Evolutionary conservation across 2,329 filamentous ascomycete species (phyloP).

Genomic region (Phyllachora maydis): DNA sequence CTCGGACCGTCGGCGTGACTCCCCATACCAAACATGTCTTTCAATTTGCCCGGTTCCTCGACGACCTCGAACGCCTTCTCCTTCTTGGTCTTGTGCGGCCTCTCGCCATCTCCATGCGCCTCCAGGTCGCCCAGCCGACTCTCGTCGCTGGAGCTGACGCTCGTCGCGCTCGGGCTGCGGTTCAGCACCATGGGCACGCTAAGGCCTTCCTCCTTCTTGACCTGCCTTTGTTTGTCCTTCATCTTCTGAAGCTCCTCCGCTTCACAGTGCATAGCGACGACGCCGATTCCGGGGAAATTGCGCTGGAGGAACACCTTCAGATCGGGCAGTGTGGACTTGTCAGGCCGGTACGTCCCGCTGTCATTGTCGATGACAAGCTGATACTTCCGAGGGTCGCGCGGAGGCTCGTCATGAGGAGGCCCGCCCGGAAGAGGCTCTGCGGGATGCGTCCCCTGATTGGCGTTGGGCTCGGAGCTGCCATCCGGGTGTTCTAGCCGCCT

Average conservation of each 20-base stretch:
- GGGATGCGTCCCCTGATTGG: slow-evolving; percentile 27
- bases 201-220: slow-evolving; percentile 45
- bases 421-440: slow-evolving; percentile 22
- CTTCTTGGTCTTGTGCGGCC: slow-evolving; percentile 22
- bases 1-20: neutral
- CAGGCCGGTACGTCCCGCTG: slow-evolving; percentile 79
- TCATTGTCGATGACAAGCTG: slow-evolving; percentile 91
- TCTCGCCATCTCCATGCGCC: slow-evolving; percentile 13
- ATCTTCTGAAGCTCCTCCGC: slow-evolving; percentile 51
- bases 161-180: slow-evolving; percentile 24
- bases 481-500: slow-evolving; percentile 36
- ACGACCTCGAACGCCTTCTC: slow-evolving; percentile 28
- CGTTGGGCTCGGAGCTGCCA: slow-evolving; percentile 18
- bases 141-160: slow-evolving; percentile 30
- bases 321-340: slow-evolving; percentile 51
- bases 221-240: slow-evolving; percentile 54
- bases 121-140: slow-evolving; percentile 27
- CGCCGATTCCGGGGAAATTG: slow-evolving; percentile 59
- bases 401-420: slow-evolving; percentile 20
- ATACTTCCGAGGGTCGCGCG: slow-evolving; percentile 36
- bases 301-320: slow-evolving; percentile 48
- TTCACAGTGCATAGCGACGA: slow-evolving; percentile 60
- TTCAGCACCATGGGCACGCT: slow-evolving; percentile 34
- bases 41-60: slow-evolving; percentile 18
- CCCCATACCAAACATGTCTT: too few relatives aligned